Percentiles rank a stretch among this genome's conserved stretches.
Evolutionary conservation across 257 asterid species (phyloP).

Genomic region (Scutellaria galericulata): DNA sequence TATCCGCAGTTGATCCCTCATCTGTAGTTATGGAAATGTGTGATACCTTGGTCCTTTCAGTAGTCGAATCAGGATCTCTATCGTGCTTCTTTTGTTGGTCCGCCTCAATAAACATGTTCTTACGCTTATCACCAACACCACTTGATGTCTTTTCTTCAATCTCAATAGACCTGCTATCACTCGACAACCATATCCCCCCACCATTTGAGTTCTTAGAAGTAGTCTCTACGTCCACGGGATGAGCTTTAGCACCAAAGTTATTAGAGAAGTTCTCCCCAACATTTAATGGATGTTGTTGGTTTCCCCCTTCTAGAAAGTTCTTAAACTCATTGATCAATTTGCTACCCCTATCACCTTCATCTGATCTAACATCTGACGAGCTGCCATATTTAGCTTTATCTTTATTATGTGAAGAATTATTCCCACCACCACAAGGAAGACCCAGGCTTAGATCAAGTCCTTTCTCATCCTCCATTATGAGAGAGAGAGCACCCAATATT

Average conservation of each 20-base stretch:
- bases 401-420: slow-evolving; percentile 48
- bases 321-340: slow-evolving; percentile 89
- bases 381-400: slow-evolving; percentile 55
- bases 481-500: slow-evolving; percentile 16
- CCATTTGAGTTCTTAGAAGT: slow-evolving; percentile 62
- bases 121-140: slow-evolving; percentile 73
- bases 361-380: slow-evolving; percentile 64
- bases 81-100: slow-evolving; percentile 69
- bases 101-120: slow-evolving; percentile 52
- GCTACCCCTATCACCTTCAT: slow-evolving; percentile 78
- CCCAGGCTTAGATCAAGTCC: slow-evolving; percentile 84
- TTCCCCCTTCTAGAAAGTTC: slow-evolving; percentile 88
- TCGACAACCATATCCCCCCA: slow-evolving; percentile 68
- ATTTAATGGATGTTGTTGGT: slow-evolving; percentile 57
- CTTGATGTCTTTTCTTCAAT: slow-evolving; percentile 58
- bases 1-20: slow-evolving; percentile 94
- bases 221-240: slow-evolving; percentile 55
- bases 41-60: slow-evolving; percentile 67
- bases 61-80: slow-evolving; percentile 55
- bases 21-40: slow-evolving; percentile 90
- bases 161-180: slow-evolving; percentile 57
- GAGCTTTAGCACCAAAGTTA: slow-evolving; percentile 45
- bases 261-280: slow-evolving; percentile 58
- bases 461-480: slow-evolving; percentile 76
- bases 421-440: slow-evolving; percentile 77